phyloP scores from a whole-genome alignment of 345 rosid genomes.

The Camelina sativa region DNA sequence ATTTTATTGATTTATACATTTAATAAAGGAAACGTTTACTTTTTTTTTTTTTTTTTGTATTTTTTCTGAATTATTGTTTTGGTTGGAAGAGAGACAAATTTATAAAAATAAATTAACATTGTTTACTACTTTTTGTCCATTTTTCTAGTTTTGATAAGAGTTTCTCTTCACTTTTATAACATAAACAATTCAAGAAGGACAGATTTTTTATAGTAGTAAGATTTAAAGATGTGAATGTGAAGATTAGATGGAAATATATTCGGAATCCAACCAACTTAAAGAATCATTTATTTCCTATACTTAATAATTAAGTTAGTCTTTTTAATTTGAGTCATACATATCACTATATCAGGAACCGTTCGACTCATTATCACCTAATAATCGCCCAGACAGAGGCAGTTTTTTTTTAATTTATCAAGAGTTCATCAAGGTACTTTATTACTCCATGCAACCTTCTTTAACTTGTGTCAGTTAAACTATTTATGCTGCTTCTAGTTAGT shows the following conservation, averaged over 20 bases:
- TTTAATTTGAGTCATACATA: no score
- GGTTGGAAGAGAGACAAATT: neutral
- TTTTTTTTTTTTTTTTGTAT: slow-evolving; percentile 21
- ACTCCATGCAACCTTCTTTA: neutral
- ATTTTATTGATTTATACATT: neutral
- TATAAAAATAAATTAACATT: neutral
- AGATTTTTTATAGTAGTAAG: neutral
- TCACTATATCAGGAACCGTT: no score
- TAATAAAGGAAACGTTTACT: neutral
- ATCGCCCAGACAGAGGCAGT: slow-evolving; percentile 52
- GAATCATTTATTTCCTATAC: no score
- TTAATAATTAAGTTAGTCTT: no score
- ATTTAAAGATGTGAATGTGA: neutral
- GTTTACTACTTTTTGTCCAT: neutral
- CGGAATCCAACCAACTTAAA: slow-evolving; percentile 21
- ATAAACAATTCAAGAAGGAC: neutral
- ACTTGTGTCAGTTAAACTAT: neutral
- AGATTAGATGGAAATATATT: slow-evolving; percentile 24
- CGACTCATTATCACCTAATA: no score
- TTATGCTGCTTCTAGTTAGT: neutral
- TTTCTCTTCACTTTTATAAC: neutral
- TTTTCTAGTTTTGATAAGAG: slow-evolving; percentile 4
- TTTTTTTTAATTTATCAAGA: slow-evolving; percentile 81
- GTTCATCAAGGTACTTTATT: slow-evolving; percentile 76
- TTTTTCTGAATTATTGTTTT: slow-evolving; percentile 7